A percentile compares a stretch with the other conserved stretches of the same genome.
Evolutionary conservation across 2,329 filamentous ascomycete genomes (phyloP).

Genomic region (Ascochyta viciae-villosae): DNA sequence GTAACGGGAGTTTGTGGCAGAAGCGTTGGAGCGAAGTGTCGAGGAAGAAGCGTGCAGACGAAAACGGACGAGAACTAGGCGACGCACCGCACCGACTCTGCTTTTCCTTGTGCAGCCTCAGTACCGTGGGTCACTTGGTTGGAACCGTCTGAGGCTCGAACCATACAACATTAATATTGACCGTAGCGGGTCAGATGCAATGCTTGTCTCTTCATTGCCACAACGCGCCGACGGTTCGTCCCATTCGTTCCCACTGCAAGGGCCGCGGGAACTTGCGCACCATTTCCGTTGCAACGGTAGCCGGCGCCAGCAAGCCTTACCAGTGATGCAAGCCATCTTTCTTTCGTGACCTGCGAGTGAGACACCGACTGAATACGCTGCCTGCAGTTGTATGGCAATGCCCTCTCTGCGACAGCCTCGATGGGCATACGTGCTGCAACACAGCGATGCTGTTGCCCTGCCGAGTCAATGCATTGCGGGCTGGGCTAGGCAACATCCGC

Average conservation of each 20-base stretch:
- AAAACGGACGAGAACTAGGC: slow-evolving; percentile 19
- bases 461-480: neutral
- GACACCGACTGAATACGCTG: neutral
- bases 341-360: neutral
- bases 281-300: slow-evolving; percentile 12
- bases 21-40: neutral
- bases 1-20: slow-evolving; percentile 6
- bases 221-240: slow-evolving; percentile 8
- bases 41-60: slow-evolving; percentile 10
- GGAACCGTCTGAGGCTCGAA: neutral
- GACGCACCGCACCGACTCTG: neutral
- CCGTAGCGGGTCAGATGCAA: neutral
- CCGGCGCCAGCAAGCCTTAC: slow-evolving; percentile 12
- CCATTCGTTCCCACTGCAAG: slow-evolving; percentile 17
- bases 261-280: slow-evolving; percentile 15
- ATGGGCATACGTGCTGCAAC: neutral
- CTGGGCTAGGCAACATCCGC: slow-evolving; percentile 1
- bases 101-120: slow-evolving; percentile 9
- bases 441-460: neutral
- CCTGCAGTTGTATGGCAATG: neutral
- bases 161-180: too few relatives aligned
- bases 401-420: neutral
- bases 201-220: slow-evolving; percentile 1
- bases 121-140: slow-evolving; percentile 11
- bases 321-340: slow-evolving; percentile 13